Percentiles rank a stretch among this genome's conserved stretches.
Conservation (phyloP, 148 eudicot genomes). For the Gaultheria prostrata region DNA sequence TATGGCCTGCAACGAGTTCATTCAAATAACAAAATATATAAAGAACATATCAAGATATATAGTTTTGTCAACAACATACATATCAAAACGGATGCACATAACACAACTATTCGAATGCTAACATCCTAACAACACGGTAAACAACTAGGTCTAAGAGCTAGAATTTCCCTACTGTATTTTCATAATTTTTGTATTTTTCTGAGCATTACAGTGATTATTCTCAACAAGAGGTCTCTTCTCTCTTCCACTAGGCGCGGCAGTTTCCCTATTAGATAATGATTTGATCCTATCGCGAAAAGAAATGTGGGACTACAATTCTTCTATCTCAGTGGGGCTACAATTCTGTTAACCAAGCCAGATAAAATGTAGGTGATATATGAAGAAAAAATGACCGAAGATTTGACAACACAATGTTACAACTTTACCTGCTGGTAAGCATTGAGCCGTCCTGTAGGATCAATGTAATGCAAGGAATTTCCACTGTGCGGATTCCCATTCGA, state of each 20-base stretch:
- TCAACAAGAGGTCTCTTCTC: background rate
- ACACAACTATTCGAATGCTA: background rate
- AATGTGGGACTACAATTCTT: background rate
- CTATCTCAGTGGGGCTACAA: background rate
- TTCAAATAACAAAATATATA: background rate
- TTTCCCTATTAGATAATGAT: background rate
- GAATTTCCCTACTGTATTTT: background rate
- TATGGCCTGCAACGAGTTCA: slow-evolving; percentile 58
- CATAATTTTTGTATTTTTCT: background rate
- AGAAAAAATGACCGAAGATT: slow-evolving; percentile 7
- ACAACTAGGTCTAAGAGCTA: slow-evolving; percentile 5
- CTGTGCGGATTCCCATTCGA: slow-evolving; percentile 80
- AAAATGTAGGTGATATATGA: background rate
- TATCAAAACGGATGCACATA: background rate
- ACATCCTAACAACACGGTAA: background rate
- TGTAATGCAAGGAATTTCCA: slow-evolving; percentile 72
- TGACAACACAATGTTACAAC: background rate
- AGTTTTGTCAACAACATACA: background rate
- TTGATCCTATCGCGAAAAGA: background rate
- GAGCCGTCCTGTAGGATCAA: slow-evolving; percentile 74
- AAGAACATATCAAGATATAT: background rate
- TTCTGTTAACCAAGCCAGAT: background rate
- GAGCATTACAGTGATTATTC: background rate
- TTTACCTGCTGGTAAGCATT: slow-evolving; percentile 91
- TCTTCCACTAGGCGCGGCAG: background rate